A percentile compares a stretch with the other conserved stretches of the same genome.
These are phyloP conservation scores for Rostrohypoxylon terebratum DNA, from an alignment of 495 filamentous ascomycete species.

Conservation along the genomic window DNA sequence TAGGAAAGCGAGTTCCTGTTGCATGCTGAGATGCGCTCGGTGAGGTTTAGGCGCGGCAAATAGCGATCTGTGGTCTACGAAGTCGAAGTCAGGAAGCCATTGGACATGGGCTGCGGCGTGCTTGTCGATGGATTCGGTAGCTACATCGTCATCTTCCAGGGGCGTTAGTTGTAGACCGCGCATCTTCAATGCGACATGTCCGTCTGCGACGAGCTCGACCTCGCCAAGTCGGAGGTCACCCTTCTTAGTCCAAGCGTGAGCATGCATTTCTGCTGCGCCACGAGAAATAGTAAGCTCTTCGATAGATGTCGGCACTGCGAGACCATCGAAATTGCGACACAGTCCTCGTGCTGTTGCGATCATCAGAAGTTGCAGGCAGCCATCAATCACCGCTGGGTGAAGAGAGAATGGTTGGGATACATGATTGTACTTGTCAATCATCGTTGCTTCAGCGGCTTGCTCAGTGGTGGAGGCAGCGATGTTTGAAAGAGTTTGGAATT, in stretches of 20 bases:
- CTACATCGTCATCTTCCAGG: conserved; percentile 42
- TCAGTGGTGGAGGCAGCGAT: conserved; percentile 45
- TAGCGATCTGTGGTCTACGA: conserved; percentile 38
- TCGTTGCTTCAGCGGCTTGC: conserved; percentile 40
- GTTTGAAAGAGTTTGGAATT: conserved; percentile 54
- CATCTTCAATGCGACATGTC: conserved; percentile 34
- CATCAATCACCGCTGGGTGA: conserved; percentile 61
- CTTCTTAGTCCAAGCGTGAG: conserved; percentile 33
- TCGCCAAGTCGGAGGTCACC: conserved; percentile 31
- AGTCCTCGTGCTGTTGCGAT: conserved; percentile 51
- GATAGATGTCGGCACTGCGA: conserved; percentile 53
- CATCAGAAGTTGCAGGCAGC: conserved; percentile 54
- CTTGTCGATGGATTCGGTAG: conserved; percentile 24
- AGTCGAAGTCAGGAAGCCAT: conserved; percentile 54
- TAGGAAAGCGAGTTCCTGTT: conserved; percentile 49
- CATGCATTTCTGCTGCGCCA: conserved; percentile 40
- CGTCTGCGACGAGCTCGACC: conserved; percentile 42
- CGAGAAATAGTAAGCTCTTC: conserved; percentile 52
- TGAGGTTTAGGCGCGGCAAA: conserved; percentile 33
- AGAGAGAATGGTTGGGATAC: conserved; percentile 44
- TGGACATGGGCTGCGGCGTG: conserved; percentile 50
- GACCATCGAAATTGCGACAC: conserved; percentile 44
- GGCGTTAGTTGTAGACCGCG: conserved; percentile 42
- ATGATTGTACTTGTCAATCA: conserved; percentile 34
- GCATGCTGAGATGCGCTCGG: conserved; percentile 26